Percentiles rank a stretch among this genome's conserved stretches.
These are phyloP conservation scores for Penicillium goetzii DNA, from an alignment of 495 filamentous ascomycete genomes.

Conservation along the genomic window DNA sequence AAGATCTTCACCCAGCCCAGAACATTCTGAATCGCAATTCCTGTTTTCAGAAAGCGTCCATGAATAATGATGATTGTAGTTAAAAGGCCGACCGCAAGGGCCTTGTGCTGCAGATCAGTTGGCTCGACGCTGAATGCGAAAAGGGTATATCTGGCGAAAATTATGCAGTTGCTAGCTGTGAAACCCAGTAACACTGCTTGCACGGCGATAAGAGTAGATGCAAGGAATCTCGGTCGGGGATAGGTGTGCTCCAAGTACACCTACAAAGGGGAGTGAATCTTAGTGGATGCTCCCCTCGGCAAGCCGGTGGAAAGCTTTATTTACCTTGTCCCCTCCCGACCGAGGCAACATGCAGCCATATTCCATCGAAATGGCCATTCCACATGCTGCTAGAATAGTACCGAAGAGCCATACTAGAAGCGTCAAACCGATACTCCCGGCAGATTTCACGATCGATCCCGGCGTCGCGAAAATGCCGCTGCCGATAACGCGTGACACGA, in stretches of 20 bases:
- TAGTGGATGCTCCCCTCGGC: conserved; percentile 6
- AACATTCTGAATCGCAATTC: conserved; percentile 50
- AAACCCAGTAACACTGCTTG: conserved; percentile 73
- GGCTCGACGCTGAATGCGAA: conserved; percentile 43
- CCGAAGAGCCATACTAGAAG: conserved; percentile 67
- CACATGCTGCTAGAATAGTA: conserved; percentile 61
- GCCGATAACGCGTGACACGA: conserved; percentile 75
- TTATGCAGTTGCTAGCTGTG: conserved; percentile 54
- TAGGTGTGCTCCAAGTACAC: conserved; percentile 80
- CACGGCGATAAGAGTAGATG: conserved; percentile 67
- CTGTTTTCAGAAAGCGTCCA: conserved; percentile 41
- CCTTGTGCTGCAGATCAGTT: conserved; percentile 41
- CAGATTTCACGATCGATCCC: conserved; percentile 65
- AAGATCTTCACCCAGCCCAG: conserved; percentile 54
- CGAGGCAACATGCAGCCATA: conserved; percentile 74
- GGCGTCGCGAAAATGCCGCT: conserved; percentile 78
- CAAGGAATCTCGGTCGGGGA: conserved; percentile 67
- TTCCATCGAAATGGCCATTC: conserved; percentile 65
- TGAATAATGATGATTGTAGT: conserved; percentile 45
- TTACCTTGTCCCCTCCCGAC: conserved; percentile 68
- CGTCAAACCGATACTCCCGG: conserved; percentile 69
- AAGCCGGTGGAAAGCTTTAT: not conserved
- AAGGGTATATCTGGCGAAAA: conserved; percentile 50
- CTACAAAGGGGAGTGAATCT: conserved; percentile 17
- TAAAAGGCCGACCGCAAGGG: conserved; percentile 41